phyloP scores from a whole-genome alignment of 2,329 filamentous ascomycete genomes.

The Sclerotinia spermophila region DNA sequence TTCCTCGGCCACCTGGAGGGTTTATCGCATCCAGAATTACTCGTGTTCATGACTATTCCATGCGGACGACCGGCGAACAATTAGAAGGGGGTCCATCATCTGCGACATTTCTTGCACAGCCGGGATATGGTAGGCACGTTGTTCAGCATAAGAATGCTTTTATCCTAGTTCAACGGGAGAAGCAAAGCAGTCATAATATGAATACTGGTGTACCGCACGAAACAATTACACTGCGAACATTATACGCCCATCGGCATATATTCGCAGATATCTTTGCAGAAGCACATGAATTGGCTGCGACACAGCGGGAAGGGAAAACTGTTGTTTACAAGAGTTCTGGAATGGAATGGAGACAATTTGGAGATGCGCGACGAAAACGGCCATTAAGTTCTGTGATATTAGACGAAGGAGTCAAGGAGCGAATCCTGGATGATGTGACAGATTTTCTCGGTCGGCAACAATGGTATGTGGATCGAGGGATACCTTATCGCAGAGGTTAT shows the following conservation, averaged over 20 bases:
- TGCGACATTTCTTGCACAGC: slow-evolving; percentile 83
- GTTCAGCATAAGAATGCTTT: slow-evolving; percentile 84
- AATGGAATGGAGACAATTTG: slow-evolving; percentile 80
- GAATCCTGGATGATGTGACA: slow-evolving; percentile 48
- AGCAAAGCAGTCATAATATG: slow-evolving; percentile 77
- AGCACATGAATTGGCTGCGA: slow-evolving; percentile 74
- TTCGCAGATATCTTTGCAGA: slow-evolving; percentile 89
- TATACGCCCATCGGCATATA: slow-evolving; percentile 83
- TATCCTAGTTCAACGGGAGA: slow-evolving; percentile 80
- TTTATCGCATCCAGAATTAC: slow-evolving; percentile 53
- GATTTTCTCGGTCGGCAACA: slow-evolving; percentile 65
- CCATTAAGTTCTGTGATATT: slow-evolving; percentile 85
- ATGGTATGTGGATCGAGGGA: slow-evolving; percentile 79
- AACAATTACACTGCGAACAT: slow-evolving; percentile 84
- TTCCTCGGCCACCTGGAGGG: slow-evolving; percentile 59
- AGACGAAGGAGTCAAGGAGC: slow-evolving; percentile 66
- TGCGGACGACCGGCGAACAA: slow-evolving; percentile 56
- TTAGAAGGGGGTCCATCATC: slow-evolving; percentile 64
- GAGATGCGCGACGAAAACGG: slow-evolving; percentile 78
- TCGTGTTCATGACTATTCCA: slow-evolving; percentile 57
- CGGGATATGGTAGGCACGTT: slow-evolving; percentile 85
- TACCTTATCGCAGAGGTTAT: slow-evolving; percentile 74
- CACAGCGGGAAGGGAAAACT: slow-evolving; percentile 86
- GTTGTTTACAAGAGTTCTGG: slow-evolving; percentile 83
- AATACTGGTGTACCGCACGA: slow-evolving; percentile 89